Conservation (phyloP, 1,284 basidiomycete species). For the Rhodotorula sp. region DNA sequence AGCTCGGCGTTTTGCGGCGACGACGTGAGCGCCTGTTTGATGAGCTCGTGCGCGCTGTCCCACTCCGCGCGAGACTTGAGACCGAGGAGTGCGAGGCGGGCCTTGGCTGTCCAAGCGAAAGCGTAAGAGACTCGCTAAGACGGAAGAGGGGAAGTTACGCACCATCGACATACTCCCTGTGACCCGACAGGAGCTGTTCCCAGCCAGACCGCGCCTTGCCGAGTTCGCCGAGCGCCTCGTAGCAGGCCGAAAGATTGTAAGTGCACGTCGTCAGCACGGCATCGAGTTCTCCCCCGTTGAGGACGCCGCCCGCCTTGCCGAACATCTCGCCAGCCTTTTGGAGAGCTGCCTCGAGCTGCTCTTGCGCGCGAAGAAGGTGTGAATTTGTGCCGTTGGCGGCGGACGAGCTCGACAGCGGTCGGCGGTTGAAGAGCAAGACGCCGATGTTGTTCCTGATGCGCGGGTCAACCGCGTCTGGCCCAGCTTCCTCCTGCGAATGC, state of each 20-base stretch:
- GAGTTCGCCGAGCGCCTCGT: slow-evolving; percentile 74
- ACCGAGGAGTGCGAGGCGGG: slow-evolving; percentile 78
- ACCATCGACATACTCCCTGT: slow-evolving; percentile 95
- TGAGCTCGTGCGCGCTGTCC: slow-evolving; percentile 75
- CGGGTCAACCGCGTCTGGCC: slow-evolving; percentile 52
- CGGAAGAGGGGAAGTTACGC: slow-evolving; percentile 46
- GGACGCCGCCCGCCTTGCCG: slow-evolving; percentile 50
- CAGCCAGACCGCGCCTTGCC: slow-evolving; percentile 74
- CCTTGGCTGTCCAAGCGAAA: slow-evolving; percentile 65
- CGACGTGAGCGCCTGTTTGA: slow-evolving; percentile 79
- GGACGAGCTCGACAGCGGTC: background rate
- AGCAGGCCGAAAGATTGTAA: slow-evolving; percentile 83
- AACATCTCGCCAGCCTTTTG: slow-evolving; percentile 57
- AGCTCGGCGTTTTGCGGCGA: slow-evolving; percentile 71
- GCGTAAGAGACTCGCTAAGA: background rate
- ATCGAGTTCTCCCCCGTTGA: slow-evolving; percentile 50
- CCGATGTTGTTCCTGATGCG: slow-evolving; percentile 80
- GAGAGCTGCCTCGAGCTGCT: slow-evolving; percentile 55
- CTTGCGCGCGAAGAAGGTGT: slow-evolving; percentile 52
- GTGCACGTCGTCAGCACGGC: slow-evolving; percentile 73
- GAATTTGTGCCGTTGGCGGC: slow-evolving; percentile 35
- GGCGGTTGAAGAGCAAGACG: slow-evolving; percentile 65
- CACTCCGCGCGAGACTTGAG: slow-evolving; percentile 59
- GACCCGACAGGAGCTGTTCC: slow-evolving; percentile 73
- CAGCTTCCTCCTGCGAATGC: slow-evolving; percentile 16